Percentiles rank a stretch among this genome's conserved stretches.
Conservation (phyloP, 257 asterid species). For the Primulina eburnea region DNA sequence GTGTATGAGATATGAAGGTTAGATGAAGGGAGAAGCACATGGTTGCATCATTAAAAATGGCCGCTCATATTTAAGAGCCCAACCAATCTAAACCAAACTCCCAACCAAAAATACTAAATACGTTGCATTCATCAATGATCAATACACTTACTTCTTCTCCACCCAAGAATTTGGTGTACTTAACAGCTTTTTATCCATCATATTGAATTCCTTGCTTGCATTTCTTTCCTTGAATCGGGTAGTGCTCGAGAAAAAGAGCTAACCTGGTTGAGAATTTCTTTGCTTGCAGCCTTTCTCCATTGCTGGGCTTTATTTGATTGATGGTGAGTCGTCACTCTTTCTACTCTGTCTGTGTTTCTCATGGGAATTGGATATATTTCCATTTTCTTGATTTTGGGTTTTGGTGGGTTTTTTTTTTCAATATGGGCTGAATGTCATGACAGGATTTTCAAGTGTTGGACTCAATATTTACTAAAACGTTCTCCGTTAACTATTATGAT, state of each 20-base stretch:
- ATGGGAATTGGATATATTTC: neutral
- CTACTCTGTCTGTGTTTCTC: constrained; percentile 1
- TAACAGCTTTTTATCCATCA: neutral
- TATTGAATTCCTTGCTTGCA: constrained; percentile 16
- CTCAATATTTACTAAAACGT: constrained; percentile 9
- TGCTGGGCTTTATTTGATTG: constrained; percentile 25
- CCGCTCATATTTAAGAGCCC: constrained; percentile 39
- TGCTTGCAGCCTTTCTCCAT: constrained; percentile 18
- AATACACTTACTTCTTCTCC: constrained; percentile 3
- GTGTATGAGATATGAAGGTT: constrained; percentile 16
- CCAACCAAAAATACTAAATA: constrained; percentile 29
- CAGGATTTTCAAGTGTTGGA: neutral
- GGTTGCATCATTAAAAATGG: constrained; percentile 29
- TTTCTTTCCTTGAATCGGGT: constrained; percentile 22
- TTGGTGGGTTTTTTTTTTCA: constrained; percentile 31
- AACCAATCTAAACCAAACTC: constrained; percentile 66
- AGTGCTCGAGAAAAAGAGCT: constrained; percentile 24
- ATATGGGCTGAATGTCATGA: constrained; percentile 15
- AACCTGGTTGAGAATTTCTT: constrained; percentile 25
- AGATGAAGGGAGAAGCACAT: constrained; percentile 48
- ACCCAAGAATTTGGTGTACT: constrained; percentile 37
- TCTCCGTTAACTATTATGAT: constrained; percentile 26
- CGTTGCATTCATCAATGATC: constrained; percentile 18
- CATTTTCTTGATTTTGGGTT: constrained; percentile 7
- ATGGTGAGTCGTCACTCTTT: constrained; percentile 32